Evolutionary conservation across 257 asterid genomes (phyloP).

Genomic region (Lantana camara): DNA sequence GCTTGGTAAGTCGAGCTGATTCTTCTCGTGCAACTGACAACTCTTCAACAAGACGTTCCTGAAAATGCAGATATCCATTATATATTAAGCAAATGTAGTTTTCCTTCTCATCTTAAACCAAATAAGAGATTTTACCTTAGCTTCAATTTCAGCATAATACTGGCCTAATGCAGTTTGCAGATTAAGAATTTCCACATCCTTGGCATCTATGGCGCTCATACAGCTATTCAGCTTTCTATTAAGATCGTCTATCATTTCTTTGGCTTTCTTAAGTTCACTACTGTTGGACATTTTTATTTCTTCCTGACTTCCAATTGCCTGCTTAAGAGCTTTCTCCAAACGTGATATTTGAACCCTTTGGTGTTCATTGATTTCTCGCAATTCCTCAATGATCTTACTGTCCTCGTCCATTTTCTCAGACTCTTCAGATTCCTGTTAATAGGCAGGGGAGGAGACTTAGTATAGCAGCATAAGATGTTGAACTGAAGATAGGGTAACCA

Average conservation of each 20-base stretch:
- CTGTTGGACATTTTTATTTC: slow-evolving; percentile 63
- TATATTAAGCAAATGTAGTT: slow-evolving; percentile 5
- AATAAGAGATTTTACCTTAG: slow-evolving; percentile 58
- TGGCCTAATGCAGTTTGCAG: slow-evolving; percentile 99
- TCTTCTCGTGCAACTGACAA: slow-evolving; percentile 73
- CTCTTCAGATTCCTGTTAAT: slow-evolving; percentile 88
- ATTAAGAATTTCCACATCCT: slow-evolving; percentile 87
- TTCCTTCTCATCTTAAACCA: slow-evolving; percentile 22
- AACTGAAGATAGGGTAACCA: slow-evolving; percentile 3
- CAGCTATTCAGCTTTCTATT: slow-evolving; percentile 69
- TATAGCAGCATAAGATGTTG: slow-evolving; percentile 15
- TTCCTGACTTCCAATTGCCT: slow-evolving; percentile 65
- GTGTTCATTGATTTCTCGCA: slow-evolving; percentile 69
- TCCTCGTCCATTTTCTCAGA: slow-evolving; percentile 99
- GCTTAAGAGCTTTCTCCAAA: slow-evolving; percentile 76
- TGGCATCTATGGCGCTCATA: slow-evolving; percentile 72
- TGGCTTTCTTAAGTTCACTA: slow-evolving; percentile 66
- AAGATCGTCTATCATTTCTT: slow-evolving; percentile 72
- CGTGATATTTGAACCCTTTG: slow-evolving; percentile 73
- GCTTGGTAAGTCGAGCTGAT: slow-evolving; percentile 60
- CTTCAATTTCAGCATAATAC: slow-evolving; percentile 98
- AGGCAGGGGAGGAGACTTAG: slow-evolving; percentile 26
- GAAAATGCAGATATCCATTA: slow-evolving; percentile 28
- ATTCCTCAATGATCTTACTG: slow-evolving; percentile 83
- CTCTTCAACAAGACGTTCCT: slow-evolving; percentile 93